These are phyloP conservation scores for Flaveria linearis DNA, from an alignment of 129 eudicot genomes.

Conservation along the genomic window DNA sequence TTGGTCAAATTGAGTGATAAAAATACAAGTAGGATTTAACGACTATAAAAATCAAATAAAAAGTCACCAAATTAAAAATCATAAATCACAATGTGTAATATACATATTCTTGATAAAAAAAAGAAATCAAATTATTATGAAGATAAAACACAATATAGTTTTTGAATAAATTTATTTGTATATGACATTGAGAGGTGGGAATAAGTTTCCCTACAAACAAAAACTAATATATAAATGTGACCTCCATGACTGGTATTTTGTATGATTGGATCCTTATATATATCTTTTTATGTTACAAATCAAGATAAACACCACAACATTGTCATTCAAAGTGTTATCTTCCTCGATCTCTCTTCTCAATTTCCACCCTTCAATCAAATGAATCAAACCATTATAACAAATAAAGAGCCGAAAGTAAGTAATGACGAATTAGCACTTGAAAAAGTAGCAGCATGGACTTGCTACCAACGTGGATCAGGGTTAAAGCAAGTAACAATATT, in stretches of 20 bases:
- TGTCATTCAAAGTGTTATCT: slow-evolving; percentile 15
- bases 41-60: too few species aligned
- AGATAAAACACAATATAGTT: background rate
- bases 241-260: slow-evolving; percentile 31
- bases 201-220: slow-evolving; percentile 30
- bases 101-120: background rate
- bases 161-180: background rate
- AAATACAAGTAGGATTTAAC: too few species aligned
- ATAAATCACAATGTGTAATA: background rate
- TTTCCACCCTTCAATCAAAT: background rate
- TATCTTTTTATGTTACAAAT: background rate
- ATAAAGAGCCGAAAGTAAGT: slow-evolving; percentile 5
- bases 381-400: slow-evolving; percentile 5
- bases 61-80: background rate
- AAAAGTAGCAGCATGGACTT: slow-evolving; percentile 57
- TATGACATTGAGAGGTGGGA: slow-evolving; percentile 16
- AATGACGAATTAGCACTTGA: slow-evolving; percentile 38
- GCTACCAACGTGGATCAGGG: slow-evolving; percentile 43
- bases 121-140: background rate
- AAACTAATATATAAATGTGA: slow-evolving; percentile 22
- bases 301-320: background rate
- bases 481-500: slow-evolving; percentile 25
- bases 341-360: background rate
- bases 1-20: too few species aligned
- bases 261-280: slow-evolving; percentile 15